Base-by-base conservation (phyloP, 1,284 basidiomycete genomes). In the Paramarasmius palmivorus region DNA sequence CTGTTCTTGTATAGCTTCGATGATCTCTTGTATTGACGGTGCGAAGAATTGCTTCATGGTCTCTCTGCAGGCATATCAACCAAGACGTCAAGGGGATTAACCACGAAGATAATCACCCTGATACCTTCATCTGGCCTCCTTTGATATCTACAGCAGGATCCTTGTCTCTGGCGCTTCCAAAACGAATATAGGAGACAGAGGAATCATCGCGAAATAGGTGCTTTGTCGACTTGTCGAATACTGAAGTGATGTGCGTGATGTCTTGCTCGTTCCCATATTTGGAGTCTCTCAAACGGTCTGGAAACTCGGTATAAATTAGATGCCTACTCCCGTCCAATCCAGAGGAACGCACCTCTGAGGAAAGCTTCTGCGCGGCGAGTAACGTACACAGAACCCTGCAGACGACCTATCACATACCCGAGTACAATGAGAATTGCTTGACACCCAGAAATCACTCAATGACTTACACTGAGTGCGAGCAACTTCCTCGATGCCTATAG, bases 201-300 rank as follows among this genome's bases (percentile, higher is more conserved):
- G 73, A 70, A 2, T 54, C 40, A 52, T 70, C 64, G 17, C 61
- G 70, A 62, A 78, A 79, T 6, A 68, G 66, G 1, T 71, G 65
- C 49, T 77, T 79, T 1, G 76, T 71, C 3, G 66, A 65, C 49
- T 68, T 69, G 52, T 77, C 75, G 50, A 79, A 79, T 35, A 61
- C 55, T 7, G 60, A 56, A 4, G 70, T 62, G 65, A 78, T 77
- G 19, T 68, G 58, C 32, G 61, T 53, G 17, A 78, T 50, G 38
- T 64, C 63, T 23, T 72, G 58, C 10, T 65, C 65, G 1, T 32
- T 39, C 10, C 67, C 63, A 38, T 66, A 78, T 22, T 62, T 62
- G 2, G 75, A 76, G 15, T 60, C 58, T 1, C 38, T 29, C 1
- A 78, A 65, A 47, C 62, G 69, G 15, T 53, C 75, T 78, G 48